These are phyloP conservation scores for Penicillium brevicompactum DNA, from an alignment of 2,329 filamentous ascomycete genomes.

Conservation along the genomic window DNA sequence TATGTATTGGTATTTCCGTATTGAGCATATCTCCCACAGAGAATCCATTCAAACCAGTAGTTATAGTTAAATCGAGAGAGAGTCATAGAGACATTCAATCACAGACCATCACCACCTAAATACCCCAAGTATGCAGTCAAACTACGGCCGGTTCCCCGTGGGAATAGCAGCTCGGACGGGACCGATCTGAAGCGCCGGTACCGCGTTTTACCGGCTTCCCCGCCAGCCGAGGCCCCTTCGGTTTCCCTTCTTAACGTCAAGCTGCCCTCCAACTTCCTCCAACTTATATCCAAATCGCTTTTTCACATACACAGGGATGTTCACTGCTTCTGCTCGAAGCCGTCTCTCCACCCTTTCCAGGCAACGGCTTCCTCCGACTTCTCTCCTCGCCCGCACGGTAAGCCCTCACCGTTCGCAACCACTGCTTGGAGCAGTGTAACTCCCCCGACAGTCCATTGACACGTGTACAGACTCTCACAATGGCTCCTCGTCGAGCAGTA, in stretches of 20 bases:
- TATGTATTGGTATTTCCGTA: conserved; percentile 1
- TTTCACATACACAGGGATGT: conserved; percentile 39
- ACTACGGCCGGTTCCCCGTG: conserved; percentile 3
- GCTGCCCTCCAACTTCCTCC: conserved; percentile 12
- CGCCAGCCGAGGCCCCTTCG: conserved; percentile 26
- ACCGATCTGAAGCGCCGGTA: conserved; percentile 9
- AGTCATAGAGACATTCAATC: neutral
- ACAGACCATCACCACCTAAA: neutral
- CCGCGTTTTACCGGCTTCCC: conserved; percentile 14
- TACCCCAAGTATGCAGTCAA: neutral
- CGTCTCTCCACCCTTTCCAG: conserved; percentile 45
- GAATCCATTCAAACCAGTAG: neutral
- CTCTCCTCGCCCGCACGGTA: conserved; percentile 40
- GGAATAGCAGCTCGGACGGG: conserved; percentile 8
- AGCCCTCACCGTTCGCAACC: conserved; percentile 4
- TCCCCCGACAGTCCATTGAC: conserved; percentile 11
- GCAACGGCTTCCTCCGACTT: conserved; percentile 38
- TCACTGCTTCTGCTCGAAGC: conserved; percentile 46
- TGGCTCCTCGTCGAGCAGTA: conserved; percentile 46
- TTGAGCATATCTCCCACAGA: neutral
- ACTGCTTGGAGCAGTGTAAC: neutral
- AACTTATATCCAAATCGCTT: conserved; percentile 8
- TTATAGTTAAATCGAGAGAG: too few relatives aligned
- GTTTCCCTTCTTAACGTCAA: conserved; percentile 9
- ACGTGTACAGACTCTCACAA: conserved; percentile 36